Percentiles rank a stretch among this genome's conserved stretches.
phyloP scores from a whole-genome alignment of 2,329 filamentous ascomycete genomes.

The Pseudogymnoascus sp. region DNA sequence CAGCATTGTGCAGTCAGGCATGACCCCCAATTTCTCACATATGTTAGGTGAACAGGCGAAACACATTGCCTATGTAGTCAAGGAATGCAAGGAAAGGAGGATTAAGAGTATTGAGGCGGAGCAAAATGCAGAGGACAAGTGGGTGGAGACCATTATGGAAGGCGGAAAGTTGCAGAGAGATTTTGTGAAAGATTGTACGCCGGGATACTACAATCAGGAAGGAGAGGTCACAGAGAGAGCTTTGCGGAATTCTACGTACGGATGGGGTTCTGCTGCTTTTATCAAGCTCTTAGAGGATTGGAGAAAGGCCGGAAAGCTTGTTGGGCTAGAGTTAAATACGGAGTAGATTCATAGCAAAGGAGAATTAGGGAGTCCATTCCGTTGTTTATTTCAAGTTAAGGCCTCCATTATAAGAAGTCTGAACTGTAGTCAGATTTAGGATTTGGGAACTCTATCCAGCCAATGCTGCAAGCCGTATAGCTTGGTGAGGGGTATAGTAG shows the following conservation, averaged over 20 bases:
- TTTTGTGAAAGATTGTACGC: conserved; percentile 7
- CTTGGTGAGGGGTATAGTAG: background rate
- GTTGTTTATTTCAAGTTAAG: background rate
- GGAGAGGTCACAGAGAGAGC: background rate
- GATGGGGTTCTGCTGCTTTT: background rate
- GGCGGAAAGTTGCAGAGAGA: background rate
- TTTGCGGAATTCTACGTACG: background rate
- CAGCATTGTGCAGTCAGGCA: background rate
- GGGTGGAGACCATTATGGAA: conserved; percentile 5
- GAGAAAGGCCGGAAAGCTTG: background rate
- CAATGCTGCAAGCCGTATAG: background rate
- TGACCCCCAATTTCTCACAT: conserved; percentile 8
- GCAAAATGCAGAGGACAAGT: conserved; percentile 4
- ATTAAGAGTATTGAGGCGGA: background rate
- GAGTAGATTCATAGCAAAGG: background rate
- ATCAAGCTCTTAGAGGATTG: conserved; percentile 1
- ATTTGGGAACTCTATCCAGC: background rate
- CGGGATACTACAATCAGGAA: conserved; percentile 9
- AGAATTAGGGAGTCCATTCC: background rate
- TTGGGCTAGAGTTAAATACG: background rate
- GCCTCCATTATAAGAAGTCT: background rate
- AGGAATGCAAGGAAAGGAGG: background rate
- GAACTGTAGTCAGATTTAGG: background rate
- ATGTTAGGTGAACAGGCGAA: background rate
- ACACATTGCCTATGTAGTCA: conserved; percentile 11